Conservation (phyloP, 2,329 filamentous ascomycete species). For the Cadophora luteo-olivacea region DNA sequence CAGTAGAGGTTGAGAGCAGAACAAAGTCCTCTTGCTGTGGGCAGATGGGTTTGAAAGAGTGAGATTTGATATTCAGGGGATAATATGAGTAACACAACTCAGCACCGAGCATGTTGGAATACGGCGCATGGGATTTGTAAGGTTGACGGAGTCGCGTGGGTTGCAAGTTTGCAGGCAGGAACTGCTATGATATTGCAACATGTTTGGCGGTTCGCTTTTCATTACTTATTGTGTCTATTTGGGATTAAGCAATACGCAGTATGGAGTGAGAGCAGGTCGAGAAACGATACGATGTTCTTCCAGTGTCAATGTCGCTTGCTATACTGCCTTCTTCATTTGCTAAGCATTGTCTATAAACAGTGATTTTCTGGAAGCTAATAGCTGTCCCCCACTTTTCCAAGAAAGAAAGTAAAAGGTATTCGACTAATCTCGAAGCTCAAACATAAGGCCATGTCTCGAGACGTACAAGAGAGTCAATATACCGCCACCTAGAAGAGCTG, state of each 20-base stretch:
- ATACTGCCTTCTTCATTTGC: not conserved
- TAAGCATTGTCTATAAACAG: not conserved
- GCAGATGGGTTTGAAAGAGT: not conserved
- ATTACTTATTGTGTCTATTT: not conserved
- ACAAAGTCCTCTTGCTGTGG: no score
- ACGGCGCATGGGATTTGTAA: not conserved
- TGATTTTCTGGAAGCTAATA: not conserved
- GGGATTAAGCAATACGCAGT: not conserved
- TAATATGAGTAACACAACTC: not conserved
- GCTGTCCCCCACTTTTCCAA: not conserved
- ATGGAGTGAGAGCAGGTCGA: not conserved
- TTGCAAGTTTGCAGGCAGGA: no score
- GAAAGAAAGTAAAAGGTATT: no score
- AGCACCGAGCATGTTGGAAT: not conserved
- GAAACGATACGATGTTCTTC: not conserved
- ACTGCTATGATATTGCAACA: not conserved
- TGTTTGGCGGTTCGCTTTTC: not conserved
- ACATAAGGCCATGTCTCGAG: no score
- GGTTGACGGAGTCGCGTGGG: not conserved
- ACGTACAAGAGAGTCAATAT: no score
- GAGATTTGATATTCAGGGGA: not conserved
- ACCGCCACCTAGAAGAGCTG: not conserved
- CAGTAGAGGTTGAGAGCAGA: no score
- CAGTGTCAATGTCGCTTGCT: not conserved
- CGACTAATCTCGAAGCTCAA: no score